These are phyloP conservation scores for Aspergillus caelatus DNA, from an alignment of 2,329 filamentous ascomycete species.

Conservation along the genomic window DNA sequence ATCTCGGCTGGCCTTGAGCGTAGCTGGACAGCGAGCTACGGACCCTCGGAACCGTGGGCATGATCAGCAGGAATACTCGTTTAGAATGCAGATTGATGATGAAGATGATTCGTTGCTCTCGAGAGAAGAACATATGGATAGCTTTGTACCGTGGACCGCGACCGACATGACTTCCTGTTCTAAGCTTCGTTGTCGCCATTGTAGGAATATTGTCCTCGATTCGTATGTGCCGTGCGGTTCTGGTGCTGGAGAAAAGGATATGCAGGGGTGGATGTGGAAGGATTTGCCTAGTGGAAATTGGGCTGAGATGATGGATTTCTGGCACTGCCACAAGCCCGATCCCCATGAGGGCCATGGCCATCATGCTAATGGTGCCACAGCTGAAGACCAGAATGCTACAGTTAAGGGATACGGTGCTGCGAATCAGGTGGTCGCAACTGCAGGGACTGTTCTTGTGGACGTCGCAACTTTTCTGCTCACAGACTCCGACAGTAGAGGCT, in stretches of 20 bases:
- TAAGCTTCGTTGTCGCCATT: slow-evolving; percentile 42
- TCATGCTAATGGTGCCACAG: slow-evolving; percentile 42
- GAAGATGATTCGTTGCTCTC: slow-evolving; percentile 18
- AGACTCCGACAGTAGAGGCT: slow-evolving; percentile 63
- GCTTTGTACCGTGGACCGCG: slow-evolving; percentile 44
- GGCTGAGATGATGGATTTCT: slow-evolving; percentile 99
- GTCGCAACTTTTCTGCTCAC: slow-evolving; percentile 74
- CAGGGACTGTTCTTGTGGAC: slow-evolving; percentile 77
- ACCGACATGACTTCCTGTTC: slow-evolving; percentile 37
- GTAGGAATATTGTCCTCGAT: slow-evolving; percentile 35
- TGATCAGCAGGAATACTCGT: slow-evolving; percentile 51
- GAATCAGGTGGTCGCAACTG: slow-evolving; percentile 68
- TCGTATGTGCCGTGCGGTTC: neutral
- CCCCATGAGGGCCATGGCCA: slow-evolving; percentile 46
- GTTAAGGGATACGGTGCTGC: slow-evolving; percentile 82
- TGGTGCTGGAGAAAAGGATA: neutral
- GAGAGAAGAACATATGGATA: slow-evolving; percentile 31
- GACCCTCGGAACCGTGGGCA: neutral
- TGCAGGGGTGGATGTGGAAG: slow-evolving; percentile 68
- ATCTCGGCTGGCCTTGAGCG: slow-evolving; percentile 26
- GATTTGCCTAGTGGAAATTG: slow-evolving; percentile 95
- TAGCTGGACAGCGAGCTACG: neutral
- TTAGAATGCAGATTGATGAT: slow-evolving; percentile 57
- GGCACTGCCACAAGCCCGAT: slow-evolving; percentile 95
- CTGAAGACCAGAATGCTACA: slow-evolving; percentile 52